These are phyloP conservation scores for Fusarium sp. DNA, from an alignment of 2,329 filamentous ascomycete genomes.

Conservation along the genomic window DNA sequence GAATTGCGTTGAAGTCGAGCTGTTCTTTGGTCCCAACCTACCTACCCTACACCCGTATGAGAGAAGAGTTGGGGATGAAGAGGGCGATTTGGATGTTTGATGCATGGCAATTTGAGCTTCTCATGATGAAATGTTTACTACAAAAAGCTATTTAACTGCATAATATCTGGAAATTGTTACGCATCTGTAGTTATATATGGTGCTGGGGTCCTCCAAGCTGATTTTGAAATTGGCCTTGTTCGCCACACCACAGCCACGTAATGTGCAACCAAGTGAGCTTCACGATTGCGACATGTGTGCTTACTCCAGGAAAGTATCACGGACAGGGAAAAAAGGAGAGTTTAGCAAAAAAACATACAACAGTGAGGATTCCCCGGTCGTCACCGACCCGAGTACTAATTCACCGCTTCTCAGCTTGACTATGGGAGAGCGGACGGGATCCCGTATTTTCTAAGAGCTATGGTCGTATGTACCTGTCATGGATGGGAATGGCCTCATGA, in stretches of 20 bases:
- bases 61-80: not conserved
- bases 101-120: not conserved
- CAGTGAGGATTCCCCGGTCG: slow-evolving; percentile 8
- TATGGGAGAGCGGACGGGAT: not conserved
- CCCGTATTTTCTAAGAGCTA: slow-evolving; percentile 4
- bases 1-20: not conserved
- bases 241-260: not conserved
- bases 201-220: not conserved
- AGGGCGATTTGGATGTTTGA: not conserved
- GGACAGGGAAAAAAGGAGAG: not conserved
- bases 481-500: not conserved
- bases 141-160: not conserved
- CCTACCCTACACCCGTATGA: not conserved
- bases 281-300: not conserved
- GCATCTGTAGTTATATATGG: not conserved
- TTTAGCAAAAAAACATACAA: slow-evolving; percentile 1
- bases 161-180: not conserved
- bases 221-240: not conserved
- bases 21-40: not conserved
- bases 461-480: not conserved
- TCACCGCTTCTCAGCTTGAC: slow-evolving; percentile 9
- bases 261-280: not conserved
- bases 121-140: not conserved
- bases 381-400: slow-evolving; percentile 10
- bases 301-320: accelerated